Conservation (phyloP, 164 flowering plant species). For the Nelumbo lutea region DNA sequence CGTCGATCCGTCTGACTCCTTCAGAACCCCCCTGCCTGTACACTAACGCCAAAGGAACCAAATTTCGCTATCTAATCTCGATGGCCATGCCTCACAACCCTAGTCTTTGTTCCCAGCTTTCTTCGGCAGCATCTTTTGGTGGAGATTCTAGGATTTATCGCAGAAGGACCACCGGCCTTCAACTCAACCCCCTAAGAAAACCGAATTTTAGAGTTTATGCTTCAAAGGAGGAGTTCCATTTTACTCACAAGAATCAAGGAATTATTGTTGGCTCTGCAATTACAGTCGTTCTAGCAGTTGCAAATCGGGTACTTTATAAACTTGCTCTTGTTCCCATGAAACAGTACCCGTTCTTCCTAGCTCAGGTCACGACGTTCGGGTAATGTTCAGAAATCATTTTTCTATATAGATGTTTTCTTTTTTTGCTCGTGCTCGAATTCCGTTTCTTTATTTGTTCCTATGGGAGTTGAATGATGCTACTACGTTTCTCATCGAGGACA, state of each 20-base stretch:
- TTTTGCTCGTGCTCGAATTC: neutral
- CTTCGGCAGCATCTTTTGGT: neutral
- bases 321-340: conserved; percentile 97
- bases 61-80: conserved; percentile 3
- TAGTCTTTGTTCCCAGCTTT: neutral
- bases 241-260: conserved; percentile 10
- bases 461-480: neutral
- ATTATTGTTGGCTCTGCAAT: conserved; percentile 41
- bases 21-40: neutral
- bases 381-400: conserved; percentile 11
- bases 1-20: neutral
- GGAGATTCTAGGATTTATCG: conserved; percentile 3
- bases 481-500: neutral
- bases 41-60: neutral
- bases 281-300: conserved; percentile 51
- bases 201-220: conserved; percentile 22
- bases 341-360: conserved; percentile 78
- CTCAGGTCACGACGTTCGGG: conserved; percentile 85
- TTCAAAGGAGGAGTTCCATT: conserved; percentile 12
- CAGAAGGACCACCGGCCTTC: neutral
- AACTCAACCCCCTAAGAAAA: conserved; percentile 3
- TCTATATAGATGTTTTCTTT: neutral
- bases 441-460: neutral
- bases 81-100: conserved; percentile 10
- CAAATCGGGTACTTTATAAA: conserved; percentile 82